These are phyloP conservation scores for Gentiana macrophylla DNA, from an alignment of 257 asterid species.

Conservation along the genomic window DNA sequence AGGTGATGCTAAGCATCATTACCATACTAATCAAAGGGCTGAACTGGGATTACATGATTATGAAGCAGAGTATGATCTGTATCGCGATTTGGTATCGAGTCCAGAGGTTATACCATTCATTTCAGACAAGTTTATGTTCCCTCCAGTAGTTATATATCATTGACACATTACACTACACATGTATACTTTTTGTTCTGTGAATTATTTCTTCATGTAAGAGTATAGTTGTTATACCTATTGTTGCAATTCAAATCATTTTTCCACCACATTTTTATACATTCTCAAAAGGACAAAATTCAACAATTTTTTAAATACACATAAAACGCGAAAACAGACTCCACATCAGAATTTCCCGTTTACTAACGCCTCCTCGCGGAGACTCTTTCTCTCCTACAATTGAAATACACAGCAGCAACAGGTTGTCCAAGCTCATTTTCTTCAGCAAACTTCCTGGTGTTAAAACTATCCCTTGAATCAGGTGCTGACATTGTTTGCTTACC, in stretches of 20 bases:
- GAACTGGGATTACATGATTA: slow-evolving; percentile 88
- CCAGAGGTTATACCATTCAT: slow-evolving; percentile 62
- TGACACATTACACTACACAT: slow-evolving; percentile 15
- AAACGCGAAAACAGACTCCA: too few relatives aligned
- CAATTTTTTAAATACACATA: too few relatives aligned
- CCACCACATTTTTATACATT: too few relatives aligned
- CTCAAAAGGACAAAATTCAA: too few relatives aligned
- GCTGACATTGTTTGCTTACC: slow-evolving; percentile 26
- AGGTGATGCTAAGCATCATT: slow-evolving; percentile 60
- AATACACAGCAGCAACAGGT: slow-evolving; percentile 19
- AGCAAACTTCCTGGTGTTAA: slow-evolving; percentile 35
- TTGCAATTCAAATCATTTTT: too few relatives aligned
- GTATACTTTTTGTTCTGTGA: slow-evolving; percentile 4
- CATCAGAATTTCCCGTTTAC: too few relatives aligned
- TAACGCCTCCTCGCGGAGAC: too few relatives aligned
- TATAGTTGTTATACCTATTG: too few relatives aligned
- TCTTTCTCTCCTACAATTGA: not conserved
- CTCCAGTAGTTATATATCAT: slow-evolving; percentile 53
- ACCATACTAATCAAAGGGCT: slow-evolving; percentile 75
- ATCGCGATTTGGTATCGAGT: slow-evolving; percentile 44
- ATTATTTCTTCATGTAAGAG: not conserved
- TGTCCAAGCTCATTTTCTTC: slow-evolving; percentile 35
- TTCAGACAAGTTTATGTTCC: slow-evolving; percentile 57
- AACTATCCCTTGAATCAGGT: slow-evolving; percentile 46
- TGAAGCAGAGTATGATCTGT: slow-evolving; percentile 85